Conservation (phyloP, 345 rosid genomes). For the Gossypium raimondii region DNA sequence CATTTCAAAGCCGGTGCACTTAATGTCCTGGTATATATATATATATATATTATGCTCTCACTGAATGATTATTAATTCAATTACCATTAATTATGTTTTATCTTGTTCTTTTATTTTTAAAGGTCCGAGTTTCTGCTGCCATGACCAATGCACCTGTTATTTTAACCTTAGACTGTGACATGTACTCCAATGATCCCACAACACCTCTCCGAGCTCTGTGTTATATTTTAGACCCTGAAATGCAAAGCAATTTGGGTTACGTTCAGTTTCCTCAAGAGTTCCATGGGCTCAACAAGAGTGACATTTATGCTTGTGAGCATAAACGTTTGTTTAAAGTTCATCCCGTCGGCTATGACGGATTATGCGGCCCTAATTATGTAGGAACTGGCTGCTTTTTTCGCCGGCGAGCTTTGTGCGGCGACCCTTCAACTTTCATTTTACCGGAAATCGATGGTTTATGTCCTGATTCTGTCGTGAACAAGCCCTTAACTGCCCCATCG, state of each 20-base stretch:
- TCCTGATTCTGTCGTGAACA: conserved; percentile 20
- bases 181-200: conserved; percentile 63
- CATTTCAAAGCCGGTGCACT: conserved; percentile 43
- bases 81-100: neutral
- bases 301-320: conserved; percentile 48
- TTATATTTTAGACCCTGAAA: conserved; percentile 42
- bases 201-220: conserved; percentile 52
- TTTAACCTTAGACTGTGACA: conserved; percentile 78
- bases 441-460: conserved; percentile 38
- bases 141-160: conserved; percentile 69
- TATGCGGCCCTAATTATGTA: conserved; percentile 37
- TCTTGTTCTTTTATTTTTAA: neutral
- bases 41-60: neutral
- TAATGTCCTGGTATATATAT: conserved; percentile 18
- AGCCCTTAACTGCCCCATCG: conserved; percentile 28
- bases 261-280: conserved; percentile 76
- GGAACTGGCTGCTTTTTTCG: conserved; percentile 69
- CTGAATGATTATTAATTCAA: neutral
- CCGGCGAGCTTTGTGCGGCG: conserved; percentile 57
- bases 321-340: conserved; percentile 40
- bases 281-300: conserved; percentile 48
- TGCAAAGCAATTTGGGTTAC: conserved; percentile 26
- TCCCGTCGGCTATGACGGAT: conserved; percentile 47
- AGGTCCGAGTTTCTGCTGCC: conserved; percentile 69
- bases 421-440: conserved; percentile 27